Evolutionary conservation across 1,139 yeast genomes (phyloP), one percentile per base, ranked within the genome.

Genomic region (Sugiyamaella paludigena): DNA sequence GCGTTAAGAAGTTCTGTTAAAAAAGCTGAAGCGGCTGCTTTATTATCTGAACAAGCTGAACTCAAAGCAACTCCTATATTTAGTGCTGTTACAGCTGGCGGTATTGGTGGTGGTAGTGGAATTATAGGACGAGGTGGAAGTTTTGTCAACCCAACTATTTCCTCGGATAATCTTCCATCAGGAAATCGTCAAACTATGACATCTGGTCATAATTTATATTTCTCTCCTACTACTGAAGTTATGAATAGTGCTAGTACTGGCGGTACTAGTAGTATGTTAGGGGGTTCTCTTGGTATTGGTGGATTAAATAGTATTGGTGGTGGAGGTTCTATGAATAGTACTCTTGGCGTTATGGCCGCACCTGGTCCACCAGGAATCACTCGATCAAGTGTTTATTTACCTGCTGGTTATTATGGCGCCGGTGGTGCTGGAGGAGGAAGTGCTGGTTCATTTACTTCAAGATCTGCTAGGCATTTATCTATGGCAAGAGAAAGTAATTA

Each of bases 151-250:
- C 29, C 48, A 26, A 41, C 24, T 24, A 27, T 46, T 24, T 41
- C 50, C 2, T 33, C 36, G 9, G 49, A 46, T 13, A 36, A 36
- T 24, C 26, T 36, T 16, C 33, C 40, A 15, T 46, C 45, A 11
- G 28, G 35, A 15, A 50, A 48, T 11, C 45, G 46, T 26, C 35
- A 40, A 8, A 39, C 52, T 33, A 49, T 44, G 41, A 37, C 52
- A 11, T 31, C 51, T 33, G 50, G 30, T 45, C 48, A 40, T 27
- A 37, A 43, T 9, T 75, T 84, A 77, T 86, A 83, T 64, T 79
- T 86, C 49, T 84, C 92, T 5, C 95, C 95, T 33, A 86, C 94
- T 1, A 85, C 84, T 15, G 89, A 84, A 61, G 84, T 83, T 35
- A 78, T 82, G 80, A 74, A 73, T 53, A 62, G 64, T 39, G 71